A percentile compares a stretch with the other conserved stretches of the same genome.
These are phyloP conservation scores for Botrytis sinoallii DNA, from an alignment of 2,329 filamentous ascomycete genomes.

Conservation along the genomic window DNA sequence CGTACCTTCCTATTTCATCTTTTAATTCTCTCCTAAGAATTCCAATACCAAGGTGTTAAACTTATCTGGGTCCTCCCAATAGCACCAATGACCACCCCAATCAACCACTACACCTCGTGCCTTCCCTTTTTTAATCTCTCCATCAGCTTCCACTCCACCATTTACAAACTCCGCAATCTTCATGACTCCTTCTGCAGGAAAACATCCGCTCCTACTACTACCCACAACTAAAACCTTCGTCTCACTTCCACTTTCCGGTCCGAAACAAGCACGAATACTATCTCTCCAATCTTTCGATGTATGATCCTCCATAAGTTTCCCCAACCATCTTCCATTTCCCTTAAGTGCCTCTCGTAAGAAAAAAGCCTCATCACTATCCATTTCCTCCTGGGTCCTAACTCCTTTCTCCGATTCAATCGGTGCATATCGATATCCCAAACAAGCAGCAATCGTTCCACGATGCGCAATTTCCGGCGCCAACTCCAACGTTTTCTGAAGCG, in stretches of 20 bases:
- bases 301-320: constrained; percentile 38
- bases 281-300: constrained; percentile 36
- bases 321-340: constrained; percentile 33
- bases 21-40: constrained; percentile 24
- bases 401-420: constrained; percentile 25
- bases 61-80: constrained; percentile 35
- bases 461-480: constrained; percentile 30
- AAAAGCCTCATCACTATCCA: constrained; percentile 31
- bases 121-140: not conserved
- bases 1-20: not conserved
- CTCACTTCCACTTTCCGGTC: constrained; percentile 22
- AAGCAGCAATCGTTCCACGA: constrained; percentile 34
- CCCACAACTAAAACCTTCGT: constrained; percentile 35
- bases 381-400: not conserved
- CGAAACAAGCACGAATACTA: constrained; percentile 31
- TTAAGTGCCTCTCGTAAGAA: constrained; percentile 36
- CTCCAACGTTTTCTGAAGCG: constrained; percentile 32
- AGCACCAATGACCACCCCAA: constrained; percentile 39
- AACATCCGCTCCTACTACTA: constrained; percentile 37
- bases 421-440: constrained; percentile 34
- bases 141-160: constrained; percentile 11
- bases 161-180: constrained; percentile 35
- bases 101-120: constrained; percentile 32
- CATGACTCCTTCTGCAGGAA: constrained; percentile 35
- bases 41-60: constrained; percentile 31